A percentile compares a stretch with the other conserved stretches of the same genome.
phyloP scores from a whole-genome alignment of 495 filamentous ascomycete genomes.

The Neurospora intermedia region DNA sequence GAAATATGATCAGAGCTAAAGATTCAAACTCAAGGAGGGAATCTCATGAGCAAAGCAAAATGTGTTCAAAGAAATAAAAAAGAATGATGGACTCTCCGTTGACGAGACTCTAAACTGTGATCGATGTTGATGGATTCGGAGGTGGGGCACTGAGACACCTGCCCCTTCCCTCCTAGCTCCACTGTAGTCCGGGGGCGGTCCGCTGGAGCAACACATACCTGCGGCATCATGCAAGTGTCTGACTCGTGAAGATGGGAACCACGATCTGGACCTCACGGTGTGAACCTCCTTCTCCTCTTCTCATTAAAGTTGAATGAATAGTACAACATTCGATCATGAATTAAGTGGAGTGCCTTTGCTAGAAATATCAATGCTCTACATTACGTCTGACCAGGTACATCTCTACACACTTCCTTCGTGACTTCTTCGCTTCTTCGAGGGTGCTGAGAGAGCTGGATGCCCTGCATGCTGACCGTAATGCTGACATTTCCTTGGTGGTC shows the following conservation, averaged over 20 bases:
- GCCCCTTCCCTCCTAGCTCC: neutral
- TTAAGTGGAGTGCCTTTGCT: neutral
- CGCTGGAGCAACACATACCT: neutral
- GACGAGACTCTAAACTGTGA: neutral
- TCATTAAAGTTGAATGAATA: neutral
- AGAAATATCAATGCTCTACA: neutral
- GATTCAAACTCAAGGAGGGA: neutral
- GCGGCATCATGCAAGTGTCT: neutral
- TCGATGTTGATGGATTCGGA: neutral
- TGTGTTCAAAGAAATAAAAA: neutral
- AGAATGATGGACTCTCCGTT: neutral
- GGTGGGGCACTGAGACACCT: neutral
- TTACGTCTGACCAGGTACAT: neutral
- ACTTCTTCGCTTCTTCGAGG: neutral
- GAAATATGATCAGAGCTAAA: neutral
- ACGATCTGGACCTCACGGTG: neutral
- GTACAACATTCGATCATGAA: neutral
- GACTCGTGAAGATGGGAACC: neutral
- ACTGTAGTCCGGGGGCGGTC: neutral
- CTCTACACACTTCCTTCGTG: neutral
- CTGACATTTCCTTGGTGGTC: neutral
- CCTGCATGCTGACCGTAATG: too few species aligned
- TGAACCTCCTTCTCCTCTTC: neutral
- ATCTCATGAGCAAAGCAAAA: neutral
- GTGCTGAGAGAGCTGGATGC: neutral